Evolutionary conservation across 1,284 basidiomycete genomes (phyloP).

Genomic region (Rhodofomes roseus): DNA sequence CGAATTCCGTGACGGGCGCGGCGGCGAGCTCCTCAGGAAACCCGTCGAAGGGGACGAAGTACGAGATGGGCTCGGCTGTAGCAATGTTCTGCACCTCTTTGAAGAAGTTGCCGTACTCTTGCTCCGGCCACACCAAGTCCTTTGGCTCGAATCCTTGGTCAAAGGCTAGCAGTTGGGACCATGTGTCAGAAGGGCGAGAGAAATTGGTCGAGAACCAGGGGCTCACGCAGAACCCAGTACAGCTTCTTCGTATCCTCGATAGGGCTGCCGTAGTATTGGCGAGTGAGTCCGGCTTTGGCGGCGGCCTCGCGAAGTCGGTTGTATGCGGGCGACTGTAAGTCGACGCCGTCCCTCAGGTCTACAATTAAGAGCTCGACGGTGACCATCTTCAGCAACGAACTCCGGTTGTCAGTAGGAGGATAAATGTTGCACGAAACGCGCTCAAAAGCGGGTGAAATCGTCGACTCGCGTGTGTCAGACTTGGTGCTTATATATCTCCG

Average conservation of each 20-base stretch:
- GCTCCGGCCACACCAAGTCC: not conserved
- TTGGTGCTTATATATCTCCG: too few species aligned
- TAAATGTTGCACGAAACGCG: too few species aligned
- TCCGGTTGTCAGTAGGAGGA: too few species aligned
- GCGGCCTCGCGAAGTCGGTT: not conserved
- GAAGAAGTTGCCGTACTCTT: not conserved
- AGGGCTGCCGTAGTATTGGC: not conserved
- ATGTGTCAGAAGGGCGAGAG: not conserved
- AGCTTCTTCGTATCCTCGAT: not conserved
- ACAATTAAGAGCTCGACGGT: not conserved
- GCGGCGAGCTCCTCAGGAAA: not conserved
- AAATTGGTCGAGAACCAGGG: not conserved
- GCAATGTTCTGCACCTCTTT: not conserved
- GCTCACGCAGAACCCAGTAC: not conserved
- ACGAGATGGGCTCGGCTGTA: not conserved
- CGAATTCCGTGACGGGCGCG: not conserved
- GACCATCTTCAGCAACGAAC: not conserved
- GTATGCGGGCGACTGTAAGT: not conserved
- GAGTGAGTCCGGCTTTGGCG: not conserved
- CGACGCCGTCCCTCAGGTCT: not conserved
- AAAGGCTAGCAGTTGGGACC: not conserved
- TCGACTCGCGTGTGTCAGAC: too few species aligned
- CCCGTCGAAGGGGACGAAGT: not conserved
- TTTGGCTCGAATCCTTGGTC: not conserved
- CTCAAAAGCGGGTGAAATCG: too few species aligned